Evolutionary conservation across 129 eudicot species (phyloP).

Genomic region (Oenanthe sinensis): DNA sequence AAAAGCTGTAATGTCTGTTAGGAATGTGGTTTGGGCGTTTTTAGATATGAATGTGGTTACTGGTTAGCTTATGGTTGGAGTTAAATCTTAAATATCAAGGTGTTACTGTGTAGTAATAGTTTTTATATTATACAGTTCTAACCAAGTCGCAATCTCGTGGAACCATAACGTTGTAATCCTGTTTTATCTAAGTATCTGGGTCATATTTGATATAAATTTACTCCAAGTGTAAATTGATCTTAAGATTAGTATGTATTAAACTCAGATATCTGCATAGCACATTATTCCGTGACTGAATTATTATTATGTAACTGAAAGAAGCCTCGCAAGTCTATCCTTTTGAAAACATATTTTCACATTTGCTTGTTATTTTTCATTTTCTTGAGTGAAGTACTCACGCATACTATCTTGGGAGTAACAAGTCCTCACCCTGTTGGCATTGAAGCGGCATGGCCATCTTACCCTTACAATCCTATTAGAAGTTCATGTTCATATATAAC

Average conservation of each 20-base stretch:
- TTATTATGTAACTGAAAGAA: too few relatives aligned
- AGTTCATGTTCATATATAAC: not conserved
- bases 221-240: not conserved
- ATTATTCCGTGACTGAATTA: too few relatives aligned
- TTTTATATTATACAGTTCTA: too few relatives aligned
- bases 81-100: not conserved
- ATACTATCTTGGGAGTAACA: too few relatives aligned
- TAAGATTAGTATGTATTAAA: not conserved
- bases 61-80: not conserved
- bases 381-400: not conserved
- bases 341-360: not conserved
- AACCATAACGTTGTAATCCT: not conserved
- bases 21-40: not conserved
- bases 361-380: not conserved
- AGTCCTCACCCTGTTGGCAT: too few relatives aligned
- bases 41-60: not conserved
- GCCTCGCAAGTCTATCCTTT: not conserved
- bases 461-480: not conserved
- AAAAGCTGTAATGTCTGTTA: not conserved
- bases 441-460: not conserved
- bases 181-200: not conserved
- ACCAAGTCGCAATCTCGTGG: not conserved
- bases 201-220: not conserved
- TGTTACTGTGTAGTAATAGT: not conserved
- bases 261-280: not conserved